Evolutionary conservation across 495 filamentous ascomycete species (phyloP), one percentile per base, ranked within the genome.

Genomic region (Trichocladium antarcticum): DNA sequence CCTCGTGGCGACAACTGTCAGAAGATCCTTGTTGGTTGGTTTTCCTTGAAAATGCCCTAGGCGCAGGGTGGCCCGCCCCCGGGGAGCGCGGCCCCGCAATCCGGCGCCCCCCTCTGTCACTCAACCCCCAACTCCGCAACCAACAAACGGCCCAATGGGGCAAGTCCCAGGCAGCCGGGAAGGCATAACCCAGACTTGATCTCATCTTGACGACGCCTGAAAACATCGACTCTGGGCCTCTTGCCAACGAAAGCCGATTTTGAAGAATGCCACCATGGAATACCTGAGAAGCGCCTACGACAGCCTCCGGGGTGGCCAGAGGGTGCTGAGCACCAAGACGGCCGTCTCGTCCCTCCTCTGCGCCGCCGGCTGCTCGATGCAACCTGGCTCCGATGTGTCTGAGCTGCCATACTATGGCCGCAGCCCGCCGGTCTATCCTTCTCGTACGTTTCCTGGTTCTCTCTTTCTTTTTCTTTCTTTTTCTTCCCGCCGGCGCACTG

Each of bases 361-460:
- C 10, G 53, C 60, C 19, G 44, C 50, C n/a, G n/a, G n/a, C 16
- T 31, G 41, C 12, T 48, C 46, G 35, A 7, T 45, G 22, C 39
- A 37, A 10, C 7, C 39, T 6, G n/a, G 32, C 39, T 37, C 38
- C 15, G 35, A 27, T 24, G 24, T 5, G 6, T 57, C 61, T 3
- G 60, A 65, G 24, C 32, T 63, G 5, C 58, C 62, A 1, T 63
- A 53, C 28, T 65, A 65, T 41, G 62, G 62, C 40, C 62, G 47
- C 15, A 65, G 62, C 29, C 70, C 73, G 0, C 66, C 72, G 1
- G 69, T 80, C 12, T 79, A 77, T 51, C 78, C 77, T 4, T 71
- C 73, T 0, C 77, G 68, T 67, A 56, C 53, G 63, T 57, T 16
- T 51, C 21, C 15, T 21, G 20, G 20, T 21, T 31, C 24, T 1